These are phyloP conservation scores for Solanum appendiculatum DNA, from an alignment of 257 asterid species.

Conservation along the genomic window DNA sequence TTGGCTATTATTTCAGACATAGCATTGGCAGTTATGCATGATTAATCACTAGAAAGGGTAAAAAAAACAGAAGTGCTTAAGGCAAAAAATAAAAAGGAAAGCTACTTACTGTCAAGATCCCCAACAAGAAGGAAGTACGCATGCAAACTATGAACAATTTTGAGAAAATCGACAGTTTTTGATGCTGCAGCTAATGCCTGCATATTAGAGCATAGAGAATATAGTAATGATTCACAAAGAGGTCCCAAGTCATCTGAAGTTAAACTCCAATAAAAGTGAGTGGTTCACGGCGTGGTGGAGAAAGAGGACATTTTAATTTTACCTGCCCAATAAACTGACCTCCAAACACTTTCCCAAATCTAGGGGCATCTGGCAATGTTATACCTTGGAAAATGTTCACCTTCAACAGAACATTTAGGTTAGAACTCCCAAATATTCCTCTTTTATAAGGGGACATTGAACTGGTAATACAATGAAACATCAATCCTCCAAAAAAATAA, in stretches of 20 bases:
- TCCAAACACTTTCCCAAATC: conserved; percentile 87
- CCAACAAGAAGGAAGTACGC: conserved; percentile 87
- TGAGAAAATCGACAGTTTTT: conserved; percentile 90
- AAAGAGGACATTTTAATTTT: conserved; percentile 2
- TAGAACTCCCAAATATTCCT: background rate
- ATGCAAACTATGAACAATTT: conserved; percentile 89
- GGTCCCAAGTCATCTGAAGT: background rate
- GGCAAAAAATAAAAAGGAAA: background rate
- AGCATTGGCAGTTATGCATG: background rate
- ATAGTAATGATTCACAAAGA: background rate
- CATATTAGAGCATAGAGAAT: conserved; percentile 3
- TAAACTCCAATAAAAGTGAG: background rate
- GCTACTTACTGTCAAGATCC: conserved; percentile 63
- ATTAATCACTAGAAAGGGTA: background rate
- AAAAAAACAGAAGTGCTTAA: background rate
- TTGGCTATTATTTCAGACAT: background rate
- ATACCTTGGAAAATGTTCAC: conserved; percentile 76
- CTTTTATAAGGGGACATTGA: background rate
- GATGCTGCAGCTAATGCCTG: conserved; percentile 99
- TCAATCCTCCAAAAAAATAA: background rate
- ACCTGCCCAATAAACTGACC: conserved; percentile 99
- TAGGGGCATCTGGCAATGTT: conserved; percentile 95
- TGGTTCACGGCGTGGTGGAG: background rate
- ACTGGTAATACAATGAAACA: background rate
- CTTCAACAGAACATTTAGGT: conserved; percentile 24